phyloP scores from a whole-genome alignment of 345 rosid species.

The Chamaenerion angustifolium region DNA sequence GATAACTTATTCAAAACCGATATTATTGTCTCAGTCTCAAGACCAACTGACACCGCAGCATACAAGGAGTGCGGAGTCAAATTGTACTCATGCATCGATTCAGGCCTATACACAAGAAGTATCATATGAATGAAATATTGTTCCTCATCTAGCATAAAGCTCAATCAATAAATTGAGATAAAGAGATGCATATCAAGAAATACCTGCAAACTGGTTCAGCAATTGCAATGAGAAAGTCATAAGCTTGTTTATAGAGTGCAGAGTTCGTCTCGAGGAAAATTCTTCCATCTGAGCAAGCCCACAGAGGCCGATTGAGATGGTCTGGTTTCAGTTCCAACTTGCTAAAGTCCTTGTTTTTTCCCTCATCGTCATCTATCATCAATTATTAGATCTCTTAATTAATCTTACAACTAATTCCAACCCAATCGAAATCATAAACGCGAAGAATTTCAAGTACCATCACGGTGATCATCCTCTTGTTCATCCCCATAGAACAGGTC shows the following conservation, averaged over 20 bases:
- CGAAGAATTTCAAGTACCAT: conserved; percentile 27
- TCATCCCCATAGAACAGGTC: conserved; percentile 37
- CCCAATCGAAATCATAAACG: not conserved
- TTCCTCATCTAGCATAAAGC: not conserved
- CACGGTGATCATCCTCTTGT: conserved; percentile 49
- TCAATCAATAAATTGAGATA: not conserved
- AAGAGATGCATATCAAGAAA: not conserved
- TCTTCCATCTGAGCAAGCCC: conserved; percentile 95
- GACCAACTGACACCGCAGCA: conserved; percentile 94
- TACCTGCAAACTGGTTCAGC: conserved; percentile 99
- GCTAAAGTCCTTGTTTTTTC: conserved; percentile 55
- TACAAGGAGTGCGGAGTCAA: conserved; percentile 88
- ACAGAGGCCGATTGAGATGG: conserved; percentile 71
- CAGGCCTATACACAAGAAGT: conserved; percentile 44
- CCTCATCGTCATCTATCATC: conserved; percentile 28
- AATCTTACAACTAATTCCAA: not conserved
- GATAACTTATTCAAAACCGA: conserved; percentile 80
- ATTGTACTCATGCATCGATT: conserved; percentile 95
- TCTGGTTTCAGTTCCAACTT: conserved; percentile 71
- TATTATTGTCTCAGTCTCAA: conserved; percentile 80
- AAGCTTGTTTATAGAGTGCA: conserved; percentile 82
- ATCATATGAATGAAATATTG: not conserved
- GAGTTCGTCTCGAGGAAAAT: conserved; percentile 82
- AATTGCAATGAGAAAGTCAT: conserved; percentile 88
- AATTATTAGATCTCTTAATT: not conserved